Percentiles rank a stretch among this genome's conserved stretches.
These are phyloP conservation scores for Talaromyces marneffei DNA, from an alignment of 2,329 filamentous ascomycete genomes.

Conservation along the genomic window DNA sequence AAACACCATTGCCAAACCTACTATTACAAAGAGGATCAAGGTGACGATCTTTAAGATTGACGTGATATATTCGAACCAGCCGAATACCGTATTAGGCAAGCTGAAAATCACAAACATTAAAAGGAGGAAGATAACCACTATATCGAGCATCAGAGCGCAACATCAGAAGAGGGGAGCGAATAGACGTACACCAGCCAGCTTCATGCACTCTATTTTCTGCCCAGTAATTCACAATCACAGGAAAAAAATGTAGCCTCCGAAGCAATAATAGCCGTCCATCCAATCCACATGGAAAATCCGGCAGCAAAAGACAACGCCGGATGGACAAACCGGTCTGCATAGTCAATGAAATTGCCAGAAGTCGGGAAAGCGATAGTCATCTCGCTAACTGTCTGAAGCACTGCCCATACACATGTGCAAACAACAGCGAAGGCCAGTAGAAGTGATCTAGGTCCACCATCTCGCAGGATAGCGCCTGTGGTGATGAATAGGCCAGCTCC, in stretches of 20 bases:
- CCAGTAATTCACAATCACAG: slow-evolving; percentile 22
- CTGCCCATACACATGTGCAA: slow-evolving; percentile 28
- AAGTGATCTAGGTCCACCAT: slow-evolving; percentile 29
- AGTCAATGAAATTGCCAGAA: slow-evolving; percentile 35
- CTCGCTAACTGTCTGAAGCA: slow-evolving; percentile 29
- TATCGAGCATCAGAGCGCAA: background rate
- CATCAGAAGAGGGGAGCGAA: too few relatives aligned
- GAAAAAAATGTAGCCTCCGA: slow-evolving; percentile 23
- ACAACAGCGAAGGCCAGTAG: slow-evolving; percentile 30
- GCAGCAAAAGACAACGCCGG: slow-evolving; percentile 36
- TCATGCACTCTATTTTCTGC: slow-evolving; percentile 14
- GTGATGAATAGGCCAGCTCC: slow-evolving; percentile 19
- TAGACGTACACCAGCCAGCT: slow-evolving; percentile 2
- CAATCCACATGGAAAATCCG: slow-evolving; percentile 24
- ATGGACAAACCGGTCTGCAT: slow-evolving; percentile 35
- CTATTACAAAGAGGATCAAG: slow-evolving; percentile 33
- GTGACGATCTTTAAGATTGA: slow-evolving; percentile 35
- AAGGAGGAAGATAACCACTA: slow-evolving; percentile 21
- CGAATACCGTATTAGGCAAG: slow-evolving; percentile 29
- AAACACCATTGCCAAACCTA: slow-evolving; percentile 33
- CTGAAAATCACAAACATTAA: slow-evolving; percentile 21
- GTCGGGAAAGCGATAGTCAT: slow-evolving; percentile 36
- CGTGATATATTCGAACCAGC: slow-evolving; percentile 33
- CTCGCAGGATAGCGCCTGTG: slow-evolving; percentile 21
- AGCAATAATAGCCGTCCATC: slow-evolving; percentile 20